phyloP scores from a whole-genome alignment of 805 yeast species.

The Saturnispora ahearnii region DNA sequence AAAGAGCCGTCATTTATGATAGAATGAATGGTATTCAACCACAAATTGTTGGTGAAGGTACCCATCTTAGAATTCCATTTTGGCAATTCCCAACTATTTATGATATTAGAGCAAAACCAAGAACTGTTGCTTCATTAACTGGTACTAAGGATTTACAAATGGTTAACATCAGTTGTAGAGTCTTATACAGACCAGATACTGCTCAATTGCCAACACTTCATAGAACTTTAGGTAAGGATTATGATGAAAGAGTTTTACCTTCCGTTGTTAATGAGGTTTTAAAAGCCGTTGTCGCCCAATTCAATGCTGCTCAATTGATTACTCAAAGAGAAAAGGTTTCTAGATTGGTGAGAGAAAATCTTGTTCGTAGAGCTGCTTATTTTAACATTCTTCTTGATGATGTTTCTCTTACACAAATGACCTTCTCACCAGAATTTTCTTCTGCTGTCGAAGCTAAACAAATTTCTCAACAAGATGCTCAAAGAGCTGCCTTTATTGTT shows the following conservation, averaged over 20 bases:
- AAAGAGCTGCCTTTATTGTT: conserved; percentile 93
- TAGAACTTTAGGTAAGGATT: conserved; percentile 89
- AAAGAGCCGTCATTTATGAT: conserved; percentile 90
- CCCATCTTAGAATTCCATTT: conserved; percentile 92
- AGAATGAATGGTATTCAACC: conserved; percentile 80
- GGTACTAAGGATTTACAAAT: conserved; percentile 98
- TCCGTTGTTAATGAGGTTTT: conserved; percentile 95
- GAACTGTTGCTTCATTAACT: conserved; percentile 90
- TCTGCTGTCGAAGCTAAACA: conserved; percentile 97
- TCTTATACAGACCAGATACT: conserved; percentile 80
- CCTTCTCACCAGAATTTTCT: conserved; percentile 96
- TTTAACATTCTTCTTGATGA: conserved; percentile 87
- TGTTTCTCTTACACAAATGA: conserved; percentile 93
- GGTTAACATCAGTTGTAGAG: conserved; percentile 99
- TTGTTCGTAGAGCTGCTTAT: conserved; percentile 82
- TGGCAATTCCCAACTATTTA: conserved; percentile 85
- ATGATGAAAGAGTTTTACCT: conserved; percentile 94
- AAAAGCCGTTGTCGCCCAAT: conserved; percentile 95
- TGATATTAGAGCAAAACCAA: conserved; percentile 95
- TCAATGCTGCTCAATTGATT: conserved; percentile 94
- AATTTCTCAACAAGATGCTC: conserved; percentile 99
- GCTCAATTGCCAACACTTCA: conserved; percentile 71
- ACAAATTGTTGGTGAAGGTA: conserved; percentile 82
- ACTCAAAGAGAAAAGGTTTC: conserved; percentile 98
- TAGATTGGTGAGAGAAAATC: conserved; percentile 79